Conservation (phyloP, 768 basidiomycete genomes). For the Kwoniella sp. region DNA sequence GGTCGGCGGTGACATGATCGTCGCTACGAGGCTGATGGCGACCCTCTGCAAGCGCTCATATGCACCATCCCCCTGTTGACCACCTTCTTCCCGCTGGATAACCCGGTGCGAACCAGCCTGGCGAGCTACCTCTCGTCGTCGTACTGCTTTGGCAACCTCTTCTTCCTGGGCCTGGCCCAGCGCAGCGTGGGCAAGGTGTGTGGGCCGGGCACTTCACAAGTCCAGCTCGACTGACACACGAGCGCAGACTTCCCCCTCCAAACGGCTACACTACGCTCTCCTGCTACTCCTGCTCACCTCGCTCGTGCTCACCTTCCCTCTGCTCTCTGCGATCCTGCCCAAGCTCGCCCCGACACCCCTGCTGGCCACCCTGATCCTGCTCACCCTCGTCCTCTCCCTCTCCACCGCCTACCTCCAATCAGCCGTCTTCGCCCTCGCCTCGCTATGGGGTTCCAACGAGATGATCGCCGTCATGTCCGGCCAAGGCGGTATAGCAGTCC, state of each 20-base stretch:
- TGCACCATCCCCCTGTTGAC: slow-evolving; percentile 79
- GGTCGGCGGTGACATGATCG: neutral
- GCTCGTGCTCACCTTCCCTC: slow-evolving; percentile 57
- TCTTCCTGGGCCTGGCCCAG: slow-evolving; percentile 65
- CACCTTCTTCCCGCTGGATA: slow-evolving; percentile 60
- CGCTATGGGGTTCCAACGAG: slow-evolving; percentile 68
- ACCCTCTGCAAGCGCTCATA: slow-evolving; percentile 62
- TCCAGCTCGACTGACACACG: neutral
- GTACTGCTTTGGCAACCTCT: slow-evolving; percentile 63
- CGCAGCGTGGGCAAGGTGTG: slow-evolving; percentile 50
- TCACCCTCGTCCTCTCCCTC: slow-evolving; percentile 60
- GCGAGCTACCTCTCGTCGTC: slow-evolving; percentile 63
- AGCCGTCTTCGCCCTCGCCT: slow-evolving; percentile 71
- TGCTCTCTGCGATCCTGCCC: slow-evolving; percentile 58
- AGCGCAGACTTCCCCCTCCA: slow-evolving; percentile 33
- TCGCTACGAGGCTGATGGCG: neutral
- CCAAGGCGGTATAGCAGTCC: slow-evolving; percentile 78
- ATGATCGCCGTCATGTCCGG: slow-evolving; percentile 74
- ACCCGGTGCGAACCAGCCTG: slow-evolving; percentile 60
- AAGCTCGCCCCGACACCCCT: slow-evolving; percentile 59
- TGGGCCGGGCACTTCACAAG: neutral
- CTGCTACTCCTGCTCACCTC: slow-evolving; percentile 56
- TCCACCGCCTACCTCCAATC: slow-evolving; percentile 73
- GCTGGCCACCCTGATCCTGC: slow-evolving; percentile 65
- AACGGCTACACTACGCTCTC: slow-evolving; percentile 29